Evolutionary conservation across 164 flowering plant species (phyloP).

Genomic region (Cinnamomum chago): DNA sequence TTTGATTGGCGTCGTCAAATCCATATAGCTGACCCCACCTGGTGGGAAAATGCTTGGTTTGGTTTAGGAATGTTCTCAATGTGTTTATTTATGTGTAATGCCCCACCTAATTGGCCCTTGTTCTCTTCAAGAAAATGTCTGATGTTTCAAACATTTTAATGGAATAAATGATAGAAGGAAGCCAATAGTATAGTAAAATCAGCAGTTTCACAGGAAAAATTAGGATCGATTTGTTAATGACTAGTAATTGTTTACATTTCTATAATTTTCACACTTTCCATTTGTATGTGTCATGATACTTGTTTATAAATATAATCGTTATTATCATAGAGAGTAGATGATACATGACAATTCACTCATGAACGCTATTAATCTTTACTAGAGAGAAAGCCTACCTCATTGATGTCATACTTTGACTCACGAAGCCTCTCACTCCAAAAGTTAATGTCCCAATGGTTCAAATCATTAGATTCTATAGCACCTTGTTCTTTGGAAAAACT

Average conservation of each 20-base stretch:
- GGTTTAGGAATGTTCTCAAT: too few relatives aligned
- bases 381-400: slow-evolving; percentile 50
- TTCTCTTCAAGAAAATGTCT: background rate
- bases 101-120: background rate
- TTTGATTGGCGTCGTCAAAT: too few relatives aligned
- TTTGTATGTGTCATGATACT: too few relatives aligned
- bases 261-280: too few relatives aligned
- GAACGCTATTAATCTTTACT: background rate
- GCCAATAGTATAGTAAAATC: background rate
- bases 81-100: too few relatives aligned
- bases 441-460: slow-evolving; percentile 78
- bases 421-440: slow-evolving; percentile 99
- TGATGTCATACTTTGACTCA: slow-evolving; percentile 89
- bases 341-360: background rate
- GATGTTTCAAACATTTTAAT: background rate
- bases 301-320: too few relatives aligned
- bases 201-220: too few relatives aligned
- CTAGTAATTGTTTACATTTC: too few relatives aligned
- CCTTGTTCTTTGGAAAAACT: slow-evolving; percentile 58
- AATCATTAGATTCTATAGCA: slow-evolving; percentile 72
- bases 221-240: too few relatives aligned
- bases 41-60: too few relatives aligned
- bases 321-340: slow-evolving; percentile 14
- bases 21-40: too few relatives aligned
- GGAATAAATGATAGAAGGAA: background rate